Percentiles rank a stretch among this genome's conserved stretches.
These are phyloP conservation scores for Nemania sp. DNA, from an alignment of 2,329 filamentous ascomycete species.

Conservation along the genomic window DNA sequence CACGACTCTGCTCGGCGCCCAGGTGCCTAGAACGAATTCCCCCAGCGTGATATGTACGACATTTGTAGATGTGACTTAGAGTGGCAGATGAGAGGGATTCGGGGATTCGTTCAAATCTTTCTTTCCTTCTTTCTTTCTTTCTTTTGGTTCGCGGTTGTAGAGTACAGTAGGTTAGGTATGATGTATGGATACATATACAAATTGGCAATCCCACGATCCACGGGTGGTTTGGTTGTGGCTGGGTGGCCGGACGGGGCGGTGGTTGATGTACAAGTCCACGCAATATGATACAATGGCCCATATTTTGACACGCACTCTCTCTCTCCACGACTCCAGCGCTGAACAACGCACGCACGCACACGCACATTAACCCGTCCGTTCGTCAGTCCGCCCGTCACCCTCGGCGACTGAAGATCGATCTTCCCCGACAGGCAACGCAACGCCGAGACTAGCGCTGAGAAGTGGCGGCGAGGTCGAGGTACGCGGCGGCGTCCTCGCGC, in stretches of 20 bases:
- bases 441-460: background rate
- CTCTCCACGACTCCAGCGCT: too few species aligned
- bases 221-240: background rate
- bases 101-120: background rate
- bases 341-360: too few species aligned
- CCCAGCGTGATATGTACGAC: too few species aligned
- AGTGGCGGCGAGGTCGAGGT: constrained; percentile 7
- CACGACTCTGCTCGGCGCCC: too few species aligned
- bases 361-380: too few species aligned
- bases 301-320: too few species aligned
- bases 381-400: too few species aligned
- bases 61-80: too few species aligned
- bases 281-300: constrained; percentile 10
- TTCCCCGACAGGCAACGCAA: background rate
- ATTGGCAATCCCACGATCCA: background rate
- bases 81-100: too few species aligned
- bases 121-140: too few species aligned
- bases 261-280: constrained; percentile 4
- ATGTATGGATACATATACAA: constrained; percentile 17
- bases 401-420: too few species aligned
- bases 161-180: constrained; percentile 11
- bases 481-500: constrained; percentile 32
- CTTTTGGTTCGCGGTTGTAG: background rate
- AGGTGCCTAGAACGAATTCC: too few species aligned
- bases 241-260: background rate